Base-by-base conservation (phyloP, 495 filamentous ascomycete genomes). In the Aspergillus carlsbadensis region DNA sequence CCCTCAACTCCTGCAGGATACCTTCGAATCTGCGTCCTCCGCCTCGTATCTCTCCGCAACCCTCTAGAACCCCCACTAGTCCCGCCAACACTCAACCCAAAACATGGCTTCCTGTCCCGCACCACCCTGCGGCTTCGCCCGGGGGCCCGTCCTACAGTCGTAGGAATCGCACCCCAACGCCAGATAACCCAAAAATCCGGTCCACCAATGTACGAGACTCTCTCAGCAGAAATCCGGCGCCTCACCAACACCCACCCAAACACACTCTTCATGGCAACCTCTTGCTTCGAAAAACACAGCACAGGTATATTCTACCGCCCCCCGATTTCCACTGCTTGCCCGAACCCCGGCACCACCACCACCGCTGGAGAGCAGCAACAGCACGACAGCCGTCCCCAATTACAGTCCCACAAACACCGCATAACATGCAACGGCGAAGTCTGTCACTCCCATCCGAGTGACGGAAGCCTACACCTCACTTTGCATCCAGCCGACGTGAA, bases 201-300 rank as follows among this genome's bases (percentile, higher is more conserved):
- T 6, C 26, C 70, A 10, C 63, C 73, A 10, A 77, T 83, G 56
- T 87, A 86, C 69, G 60, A 69, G 21, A 54, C 66, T 13, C 73
- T 91, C 7, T 70, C 77, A 5, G 51, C 62, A 0, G 73, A 71
- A 14, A 69, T 92, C 13, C 72, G 80, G 39, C 55, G 65, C 5
- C 74, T 90, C n/a, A 75, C 76, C 10, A 58, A 64, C 0, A 62
- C 58, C 0, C 69, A 81, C 58, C 75, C 81, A 5, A 66, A 77
- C 4, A 65, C 69, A n/a, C 74, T 91, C 22, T 76, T 78, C 40
- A 78, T 83, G 14, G 85, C 79, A 6, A 87, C 79, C 2, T 90
- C 86, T 0, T 90, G 86, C 62, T 87, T 92, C 61, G 90, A 94
- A 64, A 91, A 92, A 67, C 84, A 91, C 64, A 86, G 86, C 22